Base-by-base conservation (phyloP, 176 grass and related monocot species). In the Eleusine indica region DNA sequence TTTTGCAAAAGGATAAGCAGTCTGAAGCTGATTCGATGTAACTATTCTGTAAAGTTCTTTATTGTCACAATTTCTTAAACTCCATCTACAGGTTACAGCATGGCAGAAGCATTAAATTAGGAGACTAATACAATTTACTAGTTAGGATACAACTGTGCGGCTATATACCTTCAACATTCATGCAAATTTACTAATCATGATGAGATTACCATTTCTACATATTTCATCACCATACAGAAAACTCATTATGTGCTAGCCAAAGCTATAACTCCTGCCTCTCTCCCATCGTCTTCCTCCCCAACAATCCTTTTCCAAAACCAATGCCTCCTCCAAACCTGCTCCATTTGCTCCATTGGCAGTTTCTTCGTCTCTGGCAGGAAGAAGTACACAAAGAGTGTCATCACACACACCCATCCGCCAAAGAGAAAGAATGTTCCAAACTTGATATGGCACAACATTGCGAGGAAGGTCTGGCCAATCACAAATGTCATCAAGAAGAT, bases 311-410 rank as follows among this genome's bases (percentile, higher is more conserved):
- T 93, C 94, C 94, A 93, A 47, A 96, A 96, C 86, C 91, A 86
- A 28, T 96, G 94, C 41, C 14, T 68, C 78, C 84, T 91, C 94
- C 94, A 96, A 10, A 96, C 73, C 77, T 96, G 94, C 9, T 96
- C 94, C 94, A 96, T 96, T 75, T 93, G 91, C 88, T 96, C 94
- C 88, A 96, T 82, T 15, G 94, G 86, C 54, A 93, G 74, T 57
- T 89, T 73, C 91, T 93, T 96, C 0, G 94, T 96, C 88, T 96
- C 94, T 18, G 91, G 88, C 76, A 96, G 71, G 84, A 96, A 86
- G 35, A 93, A 80, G 63, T 89, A 96, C 0, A 93, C 84, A 12
- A 96, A 89, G 39, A 90, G 10, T 9, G 94, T 96, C 94, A 96
- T 96, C 41, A 81, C 21, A 9, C 84, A 84, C 6, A 96, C 84